Evolutionary conservation across 352 stramenopile species (phyloP).

Genomic region (Phytophthora agathidicida): DNA sequence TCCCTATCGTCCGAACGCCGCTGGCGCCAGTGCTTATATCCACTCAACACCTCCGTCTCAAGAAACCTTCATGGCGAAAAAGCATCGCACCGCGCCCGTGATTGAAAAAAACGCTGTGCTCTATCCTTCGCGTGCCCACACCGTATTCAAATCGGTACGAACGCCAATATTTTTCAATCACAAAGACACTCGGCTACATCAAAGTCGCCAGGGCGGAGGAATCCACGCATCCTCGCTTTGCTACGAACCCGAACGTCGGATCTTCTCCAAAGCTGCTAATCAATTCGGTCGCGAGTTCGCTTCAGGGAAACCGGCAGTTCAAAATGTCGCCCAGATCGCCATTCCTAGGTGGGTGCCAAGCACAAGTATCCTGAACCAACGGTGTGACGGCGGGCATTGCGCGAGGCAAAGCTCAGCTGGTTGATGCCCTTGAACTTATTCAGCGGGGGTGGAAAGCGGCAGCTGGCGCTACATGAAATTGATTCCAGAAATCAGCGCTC

Average conservation of each 20-base stretch:
- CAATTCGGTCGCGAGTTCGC: no score
- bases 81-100: background rate
- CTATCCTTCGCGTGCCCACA: constrained; percentile 4
- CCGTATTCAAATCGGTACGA: constrained; percentile 9
- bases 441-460: constrained; percentile 5
- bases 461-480: constrained; percentile 13
- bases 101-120: background rate
- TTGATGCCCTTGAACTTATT: constrained; percentile 11
- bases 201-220: no score
- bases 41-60: constrained; percentile 1
- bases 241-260: constrained; percentile 2
- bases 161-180: constrained; percentile 11
- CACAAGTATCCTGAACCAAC: constrained; percentile 2
- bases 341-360: constrained; percentile 8
- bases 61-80: background rate
- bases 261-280: no score
- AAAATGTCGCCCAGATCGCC: constrained; percentile 21
- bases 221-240: no score
- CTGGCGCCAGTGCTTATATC: constrained; percentile 9
- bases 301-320: constrained; percentile 20
- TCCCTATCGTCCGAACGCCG: background rate
- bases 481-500: constrained; percentile 29
- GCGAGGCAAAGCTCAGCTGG: background rate
- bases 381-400: constrained; percentile 6
- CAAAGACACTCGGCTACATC: constrained; percentile 4